Conservation (phyloP, 2,329 filamentous ascomycete genomes). For the Neopestalotiopsis sp. region DNA sequence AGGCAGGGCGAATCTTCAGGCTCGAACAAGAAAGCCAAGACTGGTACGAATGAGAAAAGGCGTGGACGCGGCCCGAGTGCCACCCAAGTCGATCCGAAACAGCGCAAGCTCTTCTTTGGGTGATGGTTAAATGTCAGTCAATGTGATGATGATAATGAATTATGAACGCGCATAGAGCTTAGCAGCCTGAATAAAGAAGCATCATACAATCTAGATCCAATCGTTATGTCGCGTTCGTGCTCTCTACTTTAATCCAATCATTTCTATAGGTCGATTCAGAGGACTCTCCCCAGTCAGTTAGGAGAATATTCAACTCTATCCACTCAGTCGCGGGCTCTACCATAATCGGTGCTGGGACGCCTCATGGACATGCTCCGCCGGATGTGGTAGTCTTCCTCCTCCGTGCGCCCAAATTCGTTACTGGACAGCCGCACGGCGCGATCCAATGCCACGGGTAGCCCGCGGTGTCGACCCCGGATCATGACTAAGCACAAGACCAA, state of each 20-base stretch:
- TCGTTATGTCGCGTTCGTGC: too few species aligned
- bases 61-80: slow-evolving; percentile 24
- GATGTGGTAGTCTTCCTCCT: slow-evolving; percentile 47
- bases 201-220: not conserved
- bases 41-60: slow-evolving; percentile 29
- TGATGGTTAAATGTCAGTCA: slow-evolving; percentile 26
- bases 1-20: slow-evolving; percentile 30
- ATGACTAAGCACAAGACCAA: slow-evolving; percentile 63
- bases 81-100: slow-evolving; percentile 28
- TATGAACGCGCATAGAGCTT: not conserved
- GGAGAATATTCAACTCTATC: not conserved
- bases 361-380: slow-evolving; percentile 41
- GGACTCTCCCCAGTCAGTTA: too few species aligned
- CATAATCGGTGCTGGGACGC: slow-evolving; percentile 27
- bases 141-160: slow-evolving; percentile 20
- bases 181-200: not conserved
- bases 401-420: slow-evolving; percentile 41
- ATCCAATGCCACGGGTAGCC: slow-evolving; percentile 60
- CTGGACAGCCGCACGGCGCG: slow-evolving; percentile 53
- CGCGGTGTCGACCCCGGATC: slow-evolving; percentile 60
- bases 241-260: not conserved
- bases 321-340: not conserved
- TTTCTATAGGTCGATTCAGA: too few species aligned
- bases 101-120: slow-evolving; percentile 55
- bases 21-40: slow-evolving; percentile 39